Evolutionary conservation across 176 grass and related monocot genomes (phyloP).

Genomic region (Eremochloa ophiuroides): DNA sequence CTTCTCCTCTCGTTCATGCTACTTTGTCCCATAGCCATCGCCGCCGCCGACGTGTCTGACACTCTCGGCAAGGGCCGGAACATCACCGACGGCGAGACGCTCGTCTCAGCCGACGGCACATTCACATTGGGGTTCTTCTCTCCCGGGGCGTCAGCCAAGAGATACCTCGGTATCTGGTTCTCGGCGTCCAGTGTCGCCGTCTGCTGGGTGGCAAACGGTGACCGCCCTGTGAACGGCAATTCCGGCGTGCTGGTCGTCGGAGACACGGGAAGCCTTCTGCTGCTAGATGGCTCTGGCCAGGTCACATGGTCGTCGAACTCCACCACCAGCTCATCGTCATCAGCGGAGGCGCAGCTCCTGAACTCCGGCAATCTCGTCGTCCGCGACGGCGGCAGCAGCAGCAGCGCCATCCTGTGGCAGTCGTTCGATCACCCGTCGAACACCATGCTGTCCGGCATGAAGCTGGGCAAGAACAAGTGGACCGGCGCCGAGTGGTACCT

Average conservation of each 20-base stretch:
- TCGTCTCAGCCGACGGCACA: slow-evolving; percentile 23
- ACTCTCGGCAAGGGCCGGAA: neutral
- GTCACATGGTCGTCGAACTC: neutral
- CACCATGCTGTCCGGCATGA: slow-evolving; percentile 28
- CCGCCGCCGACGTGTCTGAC: neutral
- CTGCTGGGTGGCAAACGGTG: slow-evolving; percentile 41
- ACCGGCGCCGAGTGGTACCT: slow-evolving; percentile 28
- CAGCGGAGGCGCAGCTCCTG: neutral
- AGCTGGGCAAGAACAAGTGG: slow-evolving; percentile 11
- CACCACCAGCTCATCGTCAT: neutral
- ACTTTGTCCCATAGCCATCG: neutral
- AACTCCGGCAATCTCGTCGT: slow-evolving; percentile 21
- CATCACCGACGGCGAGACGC: slow-evolving; percentile 17
- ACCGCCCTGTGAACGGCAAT: neutral
- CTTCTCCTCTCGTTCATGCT: neutral
- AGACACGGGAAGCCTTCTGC: neutral
- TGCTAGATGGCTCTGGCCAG: neutral
- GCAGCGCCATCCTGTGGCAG: neutral
- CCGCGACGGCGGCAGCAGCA: neutral
- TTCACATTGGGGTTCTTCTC: slow-evolving; percentile 48
- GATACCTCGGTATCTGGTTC: slow-evolving; percentile 36
- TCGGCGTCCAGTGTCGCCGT: neutral
- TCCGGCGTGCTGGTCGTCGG: neutral
- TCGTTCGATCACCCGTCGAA: slow-evolving; percentile 21
- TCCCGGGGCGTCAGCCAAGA: neutral